Conservation (phyloP, 2,329 filamentous ascomycete species). For the Periconia sp. region DNA sequence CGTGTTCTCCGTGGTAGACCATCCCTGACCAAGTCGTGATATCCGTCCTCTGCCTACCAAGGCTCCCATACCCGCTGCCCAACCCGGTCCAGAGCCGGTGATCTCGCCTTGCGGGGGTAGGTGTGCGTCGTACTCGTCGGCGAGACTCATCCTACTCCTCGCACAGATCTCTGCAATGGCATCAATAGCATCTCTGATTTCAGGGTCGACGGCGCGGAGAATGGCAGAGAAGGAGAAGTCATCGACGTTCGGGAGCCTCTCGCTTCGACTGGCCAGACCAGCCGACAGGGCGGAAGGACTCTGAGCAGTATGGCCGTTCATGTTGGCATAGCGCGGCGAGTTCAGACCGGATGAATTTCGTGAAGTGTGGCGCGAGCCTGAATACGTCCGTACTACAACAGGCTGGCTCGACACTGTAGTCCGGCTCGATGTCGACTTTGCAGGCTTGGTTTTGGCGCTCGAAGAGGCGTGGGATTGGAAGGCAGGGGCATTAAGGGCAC, state of each 20-base stretch:
- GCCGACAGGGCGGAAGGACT: slow-evolving; percentile 37
- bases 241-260: slow-evolving; percentile 52
- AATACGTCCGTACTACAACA: slow-evolving; percentile 52
- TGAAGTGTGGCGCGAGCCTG: slow-evolving; percentile 41
- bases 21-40: slow-evolving; percentile 38
- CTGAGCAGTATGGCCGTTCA: slow-evolving; percentile 32
- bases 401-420: slow-evolving; percentile 51
- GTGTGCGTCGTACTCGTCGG: slow-evolving; percentile 68
- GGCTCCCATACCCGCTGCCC: slow-evolving; percentile 35
- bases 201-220: slow-evolving; percentile 62
- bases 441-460: slow-evolving; percentile 36
- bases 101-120: slow-evolving; percentile 67
- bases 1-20: slow-evolving; percentile 45
- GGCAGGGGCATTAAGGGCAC: slow-evolving; percentile 46
- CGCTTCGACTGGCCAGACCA: slow-evolving; percentile 33
- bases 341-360: slow-evolving; percentile 38
- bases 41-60: slow-evolving; percentile 39
- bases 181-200: slow-evolving; percentile 64
- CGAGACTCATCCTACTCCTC: slow-evolving; percentile 64
- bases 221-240: slow-evolving; percentile 64
- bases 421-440: slow-evolving; percentile 46
- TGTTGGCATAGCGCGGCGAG: slow-evolving; percentile 38
- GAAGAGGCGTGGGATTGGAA: slow-evolving; percentile 39
- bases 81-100: slow-evolving; percentile 32
- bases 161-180: slow-evolving; percentile 69